Conservation (phyloP, 352 stramenopile genomes). For the Lagenidium sp. region DNA sequence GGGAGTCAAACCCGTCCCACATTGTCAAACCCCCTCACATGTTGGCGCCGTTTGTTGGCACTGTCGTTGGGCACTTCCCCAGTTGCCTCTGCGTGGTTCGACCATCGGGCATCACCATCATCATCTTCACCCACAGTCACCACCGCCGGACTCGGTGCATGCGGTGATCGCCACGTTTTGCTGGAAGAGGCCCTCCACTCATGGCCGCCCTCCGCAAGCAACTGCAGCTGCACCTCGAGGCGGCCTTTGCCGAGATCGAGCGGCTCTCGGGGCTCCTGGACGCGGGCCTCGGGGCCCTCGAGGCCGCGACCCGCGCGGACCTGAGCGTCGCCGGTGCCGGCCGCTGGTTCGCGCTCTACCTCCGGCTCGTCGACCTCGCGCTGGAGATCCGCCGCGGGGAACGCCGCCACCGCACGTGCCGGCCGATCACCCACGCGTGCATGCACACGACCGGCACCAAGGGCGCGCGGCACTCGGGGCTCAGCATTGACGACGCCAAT, state of each 20-base stretch:
- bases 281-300: conserved; percentile 33
- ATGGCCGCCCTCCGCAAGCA: conserved; percentile 12
- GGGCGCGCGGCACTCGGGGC: conserved; percentile 42
- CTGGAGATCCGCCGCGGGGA: conserved; percentile 71
- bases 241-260: conserved; percentile 41
- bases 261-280: conserved; percentile 22
- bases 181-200: too few relatives aligned
- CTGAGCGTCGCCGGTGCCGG: conserved; percentile 25
- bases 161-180: too few relatives aligned
- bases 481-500: conserved; percentile 75
- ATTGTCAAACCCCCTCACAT: too few relatives aligned
- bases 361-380: conserved; percentile 52
- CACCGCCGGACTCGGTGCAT: too few relatives aligned
- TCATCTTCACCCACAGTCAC: too few relatives aligned
- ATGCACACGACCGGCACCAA: conserved; percentile 59
- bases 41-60: too few relatives aligned
- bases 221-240: conserved; percentile 33
- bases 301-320: conserved; percentile 19
- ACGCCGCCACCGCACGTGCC: conserved; percentile 37
- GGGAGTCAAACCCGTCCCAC: too few relatives aligned
- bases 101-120: too few relatives aligned
- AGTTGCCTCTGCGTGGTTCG: too few relatives aligned
- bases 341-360: conserved; percentile 64
- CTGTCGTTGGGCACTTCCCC: too few relatives aligned
- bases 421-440: conserved; percentile 25